Evolutionary conservation across 2,329 filamentous ascomycete genomes (phyloP).

Genomic region (Colletotrichum tofieldiae): DNA sequence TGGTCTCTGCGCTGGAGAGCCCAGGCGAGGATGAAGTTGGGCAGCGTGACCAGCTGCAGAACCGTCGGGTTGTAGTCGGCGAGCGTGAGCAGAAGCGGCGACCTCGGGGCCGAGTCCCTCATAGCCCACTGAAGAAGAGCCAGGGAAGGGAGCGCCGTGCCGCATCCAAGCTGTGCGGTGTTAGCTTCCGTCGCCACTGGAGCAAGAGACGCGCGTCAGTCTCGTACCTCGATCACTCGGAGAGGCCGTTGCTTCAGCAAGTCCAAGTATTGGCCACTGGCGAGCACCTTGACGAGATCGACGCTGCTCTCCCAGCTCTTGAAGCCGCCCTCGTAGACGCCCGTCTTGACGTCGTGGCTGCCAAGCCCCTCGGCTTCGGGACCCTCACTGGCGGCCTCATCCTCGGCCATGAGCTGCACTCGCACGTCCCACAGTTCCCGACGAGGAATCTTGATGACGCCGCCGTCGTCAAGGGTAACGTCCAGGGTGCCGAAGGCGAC

Average conservation of each 20-base stretch:
- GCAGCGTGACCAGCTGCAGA: conserved; percentile 83
- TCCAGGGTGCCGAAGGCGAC: conserved; percentile 77
- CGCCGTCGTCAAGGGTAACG: conserved; percentile 72
- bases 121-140: conserved; percentile 77
- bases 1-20: conserved; percentile 62
- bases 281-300: conserved; percentile 81
- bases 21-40: conserved; percentile 84
- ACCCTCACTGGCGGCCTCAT: conserved; percentile 59
- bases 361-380: conserved; percentile 69
- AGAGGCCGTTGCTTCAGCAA: conserved; percentile 53
- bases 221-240: conserved; percentile 69
- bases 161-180: conserved; percentile 77
- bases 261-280: conserved; percentile 56
- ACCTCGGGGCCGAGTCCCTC: conserved; percentile 48
- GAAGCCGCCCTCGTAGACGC: conserved; percentile 89
- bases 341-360: conserved; percentile 82
- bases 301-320: conserved; percentile 93
- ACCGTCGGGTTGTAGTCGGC: conserved; percentile 88
- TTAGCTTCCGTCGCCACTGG: conserved; percentile 46
- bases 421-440: conserved; percentile 87
- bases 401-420: conserved; percentile 85
- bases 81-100: conserved; percentile 72
- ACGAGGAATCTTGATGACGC: conserved; percentile 73
- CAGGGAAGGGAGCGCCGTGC: conserved; percentile 81
- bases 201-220: conserved; percentile 22